Percentiles rank a stretch among this genome's conserved stretches.
Conservation (phyloP, 257 asterid genomes). For the Plantago elongata region DNA sequence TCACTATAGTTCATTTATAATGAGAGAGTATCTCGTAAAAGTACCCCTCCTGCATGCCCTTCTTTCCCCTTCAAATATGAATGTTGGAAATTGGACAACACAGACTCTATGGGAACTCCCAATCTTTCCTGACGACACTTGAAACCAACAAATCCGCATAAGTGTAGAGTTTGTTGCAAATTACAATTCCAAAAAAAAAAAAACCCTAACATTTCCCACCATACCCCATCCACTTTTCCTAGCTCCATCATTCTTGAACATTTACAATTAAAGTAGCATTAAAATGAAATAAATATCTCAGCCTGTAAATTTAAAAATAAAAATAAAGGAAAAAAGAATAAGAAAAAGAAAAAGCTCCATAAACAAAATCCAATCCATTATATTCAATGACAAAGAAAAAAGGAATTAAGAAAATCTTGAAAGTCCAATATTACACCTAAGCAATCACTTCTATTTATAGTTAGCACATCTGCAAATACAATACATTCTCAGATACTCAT, state of each 20-base stretch:
- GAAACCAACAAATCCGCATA: slow-evolving; percentile 15
- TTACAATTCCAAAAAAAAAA: slow-evolving; percentile 20
- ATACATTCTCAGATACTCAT: background rate
- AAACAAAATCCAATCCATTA: no score
- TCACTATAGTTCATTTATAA: no score
- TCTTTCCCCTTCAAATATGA: background rate
- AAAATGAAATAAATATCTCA: background rate
- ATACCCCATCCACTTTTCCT: background rate
- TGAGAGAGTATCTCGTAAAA: no score
- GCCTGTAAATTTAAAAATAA: background rate
- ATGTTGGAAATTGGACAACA: slow-evolving; percentile 35
- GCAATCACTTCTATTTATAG: slow-evolving; percentile 7
- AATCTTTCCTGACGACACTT: slow-evolving; percentile 21
- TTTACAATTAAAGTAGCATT: no score
- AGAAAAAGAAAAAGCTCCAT: no score
- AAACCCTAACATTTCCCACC: slow-evolving; percentile 1
- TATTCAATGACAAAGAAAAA: background rate
- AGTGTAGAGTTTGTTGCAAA: slow-evolving; percentile 5
- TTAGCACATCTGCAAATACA: background rate
- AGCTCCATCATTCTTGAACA: no score
- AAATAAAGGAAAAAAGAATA: background rate
- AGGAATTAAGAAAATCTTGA: no score
- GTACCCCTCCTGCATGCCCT: no score
- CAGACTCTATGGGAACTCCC: slow-evolving; percentile 31
- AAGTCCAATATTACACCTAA: background rate